Base-by-base conservation (phyloP, 2,329 filamentous ascomycete species). In the Teratosphaeriaceae sp. region DNA sequence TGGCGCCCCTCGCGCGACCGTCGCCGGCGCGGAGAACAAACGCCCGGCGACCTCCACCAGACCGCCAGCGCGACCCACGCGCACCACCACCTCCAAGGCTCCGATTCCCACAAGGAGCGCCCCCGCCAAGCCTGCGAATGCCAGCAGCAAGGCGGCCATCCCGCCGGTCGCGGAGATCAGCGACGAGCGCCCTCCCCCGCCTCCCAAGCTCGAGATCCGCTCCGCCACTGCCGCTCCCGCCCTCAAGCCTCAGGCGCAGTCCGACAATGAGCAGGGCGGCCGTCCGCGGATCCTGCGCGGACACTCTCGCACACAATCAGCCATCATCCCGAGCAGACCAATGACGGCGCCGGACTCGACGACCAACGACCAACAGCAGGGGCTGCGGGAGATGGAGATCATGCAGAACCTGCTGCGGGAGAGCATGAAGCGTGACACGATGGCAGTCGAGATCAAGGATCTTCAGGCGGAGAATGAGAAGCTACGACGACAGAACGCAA, bases 351-450 rank as follows among this genome's bases (percentile, higher is more conserved):
- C 52, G 26, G 38, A 31, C 9, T 45, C 45, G 6, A 11, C 37
- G 12, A 11, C 22, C 8, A 31, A 20, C 16, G 42, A 43, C 23
- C 45, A 48, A 22, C 49, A 54, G 43, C 52, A 53, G 37, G 46
- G 42, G 16, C 42, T 48, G 42, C 46, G 54, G 9, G 56, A 59
- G 39, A 55, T 56, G 49, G 50, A 58, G 39, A 43, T 58, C 20
- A 51, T 58, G 48, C 54, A 57, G 41, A 54, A 47, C 39, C 45
- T 59, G 40, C 40, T 59, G 30, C 54, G 55, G 5, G 54, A 58
- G 35, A 52, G 43, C 31, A 53, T 51, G 21, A 48, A 45, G 27
- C 45, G 50, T 16, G 56, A 59, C 37, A 47, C 42, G 9, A 39
- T 58, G 48, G 40, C 46, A 34, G 44, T 47, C 13, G 54, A 55